Conservation (phyloP, 257 asterid species). For the Solanum piurae region DNA sequence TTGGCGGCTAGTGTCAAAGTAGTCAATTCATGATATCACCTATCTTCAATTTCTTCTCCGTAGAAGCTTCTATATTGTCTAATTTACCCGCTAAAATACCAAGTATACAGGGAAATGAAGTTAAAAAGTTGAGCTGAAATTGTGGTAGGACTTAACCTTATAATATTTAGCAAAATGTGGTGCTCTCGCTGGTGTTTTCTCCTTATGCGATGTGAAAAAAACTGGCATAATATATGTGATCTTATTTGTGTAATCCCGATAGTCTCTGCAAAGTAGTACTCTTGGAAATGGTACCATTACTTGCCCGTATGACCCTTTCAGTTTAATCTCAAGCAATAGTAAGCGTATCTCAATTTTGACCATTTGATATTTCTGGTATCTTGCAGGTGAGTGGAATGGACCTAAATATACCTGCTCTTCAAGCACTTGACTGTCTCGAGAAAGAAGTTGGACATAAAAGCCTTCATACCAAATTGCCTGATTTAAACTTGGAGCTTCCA, state of each 20-base stretch:
- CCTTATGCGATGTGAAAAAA: background rate
- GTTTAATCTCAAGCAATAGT: background rate
- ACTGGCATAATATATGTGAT: background rate
- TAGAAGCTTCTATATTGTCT: background rate
- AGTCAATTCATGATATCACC: background rate
- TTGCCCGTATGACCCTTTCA: background rate
- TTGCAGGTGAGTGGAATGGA: conserved; percentile 15
- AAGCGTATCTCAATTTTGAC: background rate
- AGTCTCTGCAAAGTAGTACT: background rate
- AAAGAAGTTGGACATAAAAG: conserved; percentile 7
- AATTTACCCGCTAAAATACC: background rate
- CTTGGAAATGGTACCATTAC: background rate
- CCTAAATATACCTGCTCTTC: background rate
- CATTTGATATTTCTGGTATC: background rate
- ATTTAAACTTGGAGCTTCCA: conserved; percentile 41
- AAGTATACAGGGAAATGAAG: background rate
- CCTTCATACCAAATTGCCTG: conserved; percentile 17
- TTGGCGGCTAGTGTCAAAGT: background rate
- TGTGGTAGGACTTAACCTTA: background rate
- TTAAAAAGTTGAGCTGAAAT: background rate
- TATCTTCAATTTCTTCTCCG: background rate
- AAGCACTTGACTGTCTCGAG: conserved; percentile 3
- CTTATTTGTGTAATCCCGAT: background rate
- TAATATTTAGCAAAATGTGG: background rate
- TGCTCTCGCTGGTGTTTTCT: background rate